Conservation (phyloP, 345 rosid species). For the Citrus hindsii region DNA sequence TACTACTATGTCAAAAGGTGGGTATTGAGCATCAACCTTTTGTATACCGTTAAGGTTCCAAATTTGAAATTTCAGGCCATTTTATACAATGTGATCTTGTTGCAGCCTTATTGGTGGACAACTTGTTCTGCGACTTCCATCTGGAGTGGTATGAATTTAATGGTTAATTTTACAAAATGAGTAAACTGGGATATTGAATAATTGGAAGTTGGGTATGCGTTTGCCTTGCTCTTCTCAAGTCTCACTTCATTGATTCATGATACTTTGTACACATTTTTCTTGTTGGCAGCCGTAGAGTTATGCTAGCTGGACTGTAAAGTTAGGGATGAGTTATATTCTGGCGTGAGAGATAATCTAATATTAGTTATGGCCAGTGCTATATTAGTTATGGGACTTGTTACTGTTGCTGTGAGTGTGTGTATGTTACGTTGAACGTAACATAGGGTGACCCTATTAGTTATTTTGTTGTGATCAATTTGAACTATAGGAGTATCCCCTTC, state of each 20-base stretch:
- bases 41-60: background rate
- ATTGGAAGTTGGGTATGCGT: background rate
- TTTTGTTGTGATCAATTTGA: background rate
- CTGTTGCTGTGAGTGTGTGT: no score
- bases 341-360: background rate
- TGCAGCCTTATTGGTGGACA: constrained; percentile 84
- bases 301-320: constrained; percentile 3
- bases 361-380: no score
- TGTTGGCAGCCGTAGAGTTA: background rate
- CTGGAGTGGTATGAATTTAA: constrained; percentile 63
- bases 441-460: no score
- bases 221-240: background rate
- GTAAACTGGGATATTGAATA: background rate
- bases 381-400: no score
- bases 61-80: background rate
- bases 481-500: background rate
- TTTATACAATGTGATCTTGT: background rate
- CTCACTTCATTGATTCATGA: background rate
- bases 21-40: background rate
- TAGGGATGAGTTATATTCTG: constrained; percentile 2
- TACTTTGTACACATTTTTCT: background rate
- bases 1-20: constrained; percentile 86
- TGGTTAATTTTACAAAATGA: background rate
- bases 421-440: no score
- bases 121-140: constrained; percentile 85